phyloP scores from a whole-genome alignment of 139 green algal genomes.

The Pseudopediastrum boryanum region DNA sequence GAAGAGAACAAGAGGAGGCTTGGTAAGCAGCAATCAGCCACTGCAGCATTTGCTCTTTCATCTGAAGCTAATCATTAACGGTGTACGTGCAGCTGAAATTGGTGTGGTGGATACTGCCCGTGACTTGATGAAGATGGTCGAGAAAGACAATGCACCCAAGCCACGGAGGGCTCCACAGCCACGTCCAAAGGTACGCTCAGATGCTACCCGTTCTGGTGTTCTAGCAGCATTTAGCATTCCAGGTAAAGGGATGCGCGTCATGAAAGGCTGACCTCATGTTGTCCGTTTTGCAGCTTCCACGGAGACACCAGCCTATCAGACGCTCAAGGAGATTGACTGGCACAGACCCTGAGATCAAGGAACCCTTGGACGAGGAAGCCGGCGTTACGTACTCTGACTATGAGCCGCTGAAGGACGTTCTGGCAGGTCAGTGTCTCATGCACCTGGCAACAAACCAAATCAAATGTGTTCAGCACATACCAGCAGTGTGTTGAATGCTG shows the following conservation, averaged over 20 bases:
- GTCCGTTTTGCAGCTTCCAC: neutral
- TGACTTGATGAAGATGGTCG: conserved; percentile 13
- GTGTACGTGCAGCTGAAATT: conserved; percentile 41
- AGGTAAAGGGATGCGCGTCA: neutral
- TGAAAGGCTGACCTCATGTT: neutral
- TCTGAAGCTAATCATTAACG: neutral
- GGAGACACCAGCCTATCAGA: conserved; percentile 11
- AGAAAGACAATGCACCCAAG: neutral
- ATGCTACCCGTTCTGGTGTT: neutral
- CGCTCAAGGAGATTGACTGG: conserved; percentile 30
- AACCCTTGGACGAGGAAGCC: conserved; percentile 22
- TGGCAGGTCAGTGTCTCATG: conserved; percentile 36
- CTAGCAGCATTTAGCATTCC: neutral
- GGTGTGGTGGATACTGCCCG: conserved; percentile 27
- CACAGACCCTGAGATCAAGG: conserved; percentile 5
- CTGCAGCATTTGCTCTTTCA: neutral
- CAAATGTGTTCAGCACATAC: neutral
- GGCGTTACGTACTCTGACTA: conserved; percentile 18
- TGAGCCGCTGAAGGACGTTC: conserved; percentile 40
- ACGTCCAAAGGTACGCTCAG: neutral
- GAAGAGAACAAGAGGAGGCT: conserved; percentile 41
- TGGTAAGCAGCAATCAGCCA: conserved; percentile 30
- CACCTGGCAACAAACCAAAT: neutral
- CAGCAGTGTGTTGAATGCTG: conserved; percentile 15
- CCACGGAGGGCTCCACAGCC: neutral